These are phyloP conservation scores for Albophoma yamanashiensis DNA, from an alignment of 2,329 filamentous ascomycete species.

Conservation along the genomic window DNA sequence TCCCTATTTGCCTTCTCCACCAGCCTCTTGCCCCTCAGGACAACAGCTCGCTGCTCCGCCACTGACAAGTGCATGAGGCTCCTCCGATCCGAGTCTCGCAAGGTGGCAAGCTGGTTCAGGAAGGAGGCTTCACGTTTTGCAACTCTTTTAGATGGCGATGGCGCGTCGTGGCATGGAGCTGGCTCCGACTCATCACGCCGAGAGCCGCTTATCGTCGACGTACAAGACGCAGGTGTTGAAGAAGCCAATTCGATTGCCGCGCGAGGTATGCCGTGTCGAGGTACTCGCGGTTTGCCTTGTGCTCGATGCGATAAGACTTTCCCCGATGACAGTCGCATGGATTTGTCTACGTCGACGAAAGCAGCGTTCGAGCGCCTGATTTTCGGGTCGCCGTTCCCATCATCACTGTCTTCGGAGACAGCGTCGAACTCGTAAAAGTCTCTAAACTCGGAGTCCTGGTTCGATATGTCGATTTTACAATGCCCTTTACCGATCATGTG, in stretches of 20 bases:
- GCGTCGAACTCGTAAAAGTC: slow-evolving; percentile 24
- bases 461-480: slow-evolving; percentile 28
- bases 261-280: neutral
- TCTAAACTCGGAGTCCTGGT: slow-evolving; percentile 22
- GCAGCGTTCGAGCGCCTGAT: neutral
- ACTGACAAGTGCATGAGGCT: slow-evolving; percentile 10
- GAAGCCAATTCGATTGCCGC: neutral
- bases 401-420: neutral
- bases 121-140: slow-evolving; percentile 1
- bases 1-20: neutral
- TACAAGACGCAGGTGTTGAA: neutral
- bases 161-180: neutral
- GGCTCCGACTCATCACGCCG: neutral
- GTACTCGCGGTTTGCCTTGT: neutral
- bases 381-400: neutral
- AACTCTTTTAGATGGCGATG: slow-evolving; percentile 8
- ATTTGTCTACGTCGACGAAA: neutral
- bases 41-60: slow-evolving; percentile 5
- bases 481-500: slow-evolving; percentile 40
- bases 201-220: neutral
- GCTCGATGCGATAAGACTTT: neutral
- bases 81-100: slow-evolving; percentile 6
- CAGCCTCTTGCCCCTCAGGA: neutral
- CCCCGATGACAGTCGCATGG: neutral
- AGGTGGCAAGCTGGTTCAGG: neutral